Percentiles rank a stretch among this genome's conserved stretches.
Evolutionary conservation across 352 stramenopile genomes (phyloP).

Genomic region (Pilasporangium apinafurcum): DNA sequence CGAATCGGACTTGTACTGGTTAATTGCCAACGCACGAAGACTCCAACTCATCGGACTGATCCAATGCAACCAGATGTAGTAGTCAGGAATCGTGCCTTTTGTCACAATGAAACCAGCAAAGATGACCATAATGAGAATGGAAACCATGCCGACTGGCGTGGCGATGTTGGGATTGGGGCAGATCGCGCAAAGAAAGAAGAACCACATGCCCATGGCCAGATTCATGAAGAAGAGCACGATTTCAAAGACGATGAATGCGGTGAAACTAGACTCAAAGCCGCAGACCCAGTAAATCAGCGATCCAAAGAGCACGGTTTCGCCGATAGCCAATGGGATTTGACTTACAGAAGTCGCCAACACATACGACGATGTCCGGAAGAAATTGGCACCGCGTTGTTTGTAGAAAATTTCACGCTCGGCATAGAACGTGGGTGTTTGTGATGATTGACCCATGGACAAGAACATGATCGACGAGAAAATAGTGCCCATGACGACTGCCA

Average conservation of each 20-base stretch:
- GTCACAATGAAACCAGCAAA: conserved; percentile 48
- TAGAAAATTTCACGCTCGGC: conserved; percentile 60
- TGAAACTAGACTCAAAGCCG: conserved; percentile 24
- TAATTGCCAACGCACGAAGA: conserved; percentile 10
- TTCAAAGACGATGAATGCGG: conserved; percentile 36
- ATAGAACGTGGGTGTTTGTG: conserved; percentile 71
- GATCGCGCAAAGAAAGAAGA: conserved; percentile 34
- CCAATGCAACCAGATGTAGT: conserved; percentile 25
- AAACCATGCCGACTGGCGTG: conserved; percentile 29
- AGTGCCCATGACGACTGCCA: conserved; percentile 52
- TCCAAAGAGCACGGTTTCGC: conserved; percentile 73
- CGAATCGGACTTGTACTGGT: conserved; percentile 6
- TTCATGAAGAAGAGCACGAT: conserved; percentile 39
- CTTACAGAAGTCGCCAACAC: conserved; percentile 54
- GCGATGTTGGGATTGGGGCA: conserved; percentile 22
- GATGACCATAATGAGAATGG: conserved; percentile 28
- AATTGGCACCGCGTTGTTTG: conserved; percentile 76
- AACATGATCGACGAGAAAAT: conserved; percentile 78
- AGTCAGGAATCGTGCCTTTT: conserved; percentile 33
- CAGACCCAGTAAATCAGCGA: conserved; percentile 80
- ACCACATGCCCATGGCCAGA: conserved; percentile 38
- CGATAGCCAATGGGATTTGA: conserved; percentile 46
- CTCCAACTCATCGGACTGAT: conserved; percentile 24
- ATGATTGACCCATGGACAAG: conserved; percentile 58
- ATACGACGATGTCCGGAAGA: conserved; percentile 59